Evolutionary conservation across 2,329 filamentous ascomycete genomes (phyloP), one percentile per base, ranked within the genome.

Genomic region (Lecanicillium sp.): DNA sequence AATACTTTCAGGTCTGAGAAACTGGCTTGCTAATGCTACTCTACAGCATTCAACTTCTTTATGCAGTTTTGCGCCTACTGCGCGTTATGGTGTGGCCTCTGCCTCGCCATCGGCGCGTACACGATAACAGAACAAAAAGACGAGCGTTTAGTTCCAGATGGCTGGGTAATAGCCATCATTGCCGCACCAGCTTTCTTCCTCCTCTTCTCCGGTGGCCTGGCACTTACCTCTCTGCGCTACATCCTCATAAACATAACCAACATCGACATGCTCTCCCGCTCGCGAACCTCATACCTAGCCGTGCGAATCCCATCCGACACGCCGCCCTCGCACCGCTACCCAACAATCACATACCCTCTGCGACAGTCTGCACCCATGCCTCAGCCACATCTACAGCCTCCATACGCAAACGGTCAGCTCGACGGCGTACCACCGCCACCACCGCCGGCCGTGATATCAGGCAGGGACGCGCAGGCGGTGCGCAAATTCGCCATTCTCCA

Each of bases 21-120:
- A 3, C 28, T 2, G 2, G 16, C 16, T 34, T 17, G 41, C 37
- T n/a, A 5, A 4, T n/a, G 2, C 15, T 4, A 4, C 14, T 3
- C 11, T 17, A 6, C 41, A 78, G 74, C 82, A 3, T 89, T 90
- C 65, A 95, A 95, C 52, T 95, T 86, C 60, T 96, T 98, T 54
- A 67, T 88, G 9, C 92, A 95, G 48, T 95, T 95, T 53, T 78
- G 80, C 13, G 71, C 76, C 31, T 95, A 92, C 56, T 78, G 78
- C 2, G 64, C 76, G 4, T 50, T 86, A 4, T 85, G 81, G 49
- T 87, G 81, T 47, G 58, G 67, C 3, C 73, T 85, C 42, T 61
- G 74, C 9, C 60, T 94, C 35, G 72, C 78, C 16, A 68, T 81
- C 1, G 65, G 78, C 43, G 79, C 77, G 3, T 74, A 82, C 38